phyloP scores from a whole-genome alignment of 176 grass and related monocot species.

The Miscanthus lutarioriparius region DNA sequence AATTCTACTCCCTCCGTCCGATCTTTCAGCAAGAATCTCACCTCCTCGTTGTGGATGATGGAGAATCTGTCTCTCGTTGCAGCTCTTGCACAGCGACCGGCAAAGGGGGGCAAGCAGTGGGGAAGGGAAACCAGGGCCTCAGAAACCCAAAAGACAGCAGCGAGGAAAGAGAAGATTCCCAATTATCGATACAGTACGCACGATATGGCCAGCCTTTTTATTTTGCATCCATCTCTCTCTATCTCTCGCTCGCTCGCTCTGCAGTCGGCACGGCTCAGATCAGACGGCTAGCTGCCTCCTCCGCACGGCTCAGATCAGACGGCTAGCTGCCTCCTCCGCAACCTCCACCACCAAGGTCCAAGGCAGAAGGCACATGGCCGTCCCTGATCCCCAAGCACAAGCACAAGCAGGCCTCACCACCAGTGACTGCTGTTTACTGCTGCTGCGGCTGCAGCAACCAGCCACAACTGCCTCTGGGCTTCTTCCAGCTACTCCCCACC shows the following conservation, averaged over 20 bases:
- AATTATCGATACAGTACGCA: constrained; percentile 6
- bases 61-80: constrained; percentile 39
- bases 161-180: constrained; percentile 17
- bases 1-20: not conserved
- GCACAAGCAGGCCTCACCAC: constrained; percentile 1
- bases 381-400: constrained; percentile 22
- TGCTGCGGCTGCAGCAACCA: not conserved
- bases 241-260: no score
- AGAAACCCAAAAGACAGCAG: constrained; percentile 16
- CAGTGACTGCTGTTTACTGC: not conserved
- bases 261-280: not conserved
- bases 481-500: not conserved
- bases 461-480: not conserved
- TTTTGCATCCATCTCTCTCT: not conserved
- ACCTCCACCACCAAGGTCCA: not conserved
- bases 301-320: not conserved
- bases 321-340: constrained; percentile 13
- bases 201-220: not conserved
- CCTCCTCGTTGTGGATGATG: constrained; percentile 22
- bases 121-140: constrained; percentile 31
- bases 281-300: not conserved
- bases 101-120: not conserved
- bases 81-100: constrained; percentile 6
- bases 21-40: constrained; percentile 41
- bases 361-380: constrained; percentile 26